Conservation (phyloP, 257 asterid species). For the Nicotiana otophora region DNA sequence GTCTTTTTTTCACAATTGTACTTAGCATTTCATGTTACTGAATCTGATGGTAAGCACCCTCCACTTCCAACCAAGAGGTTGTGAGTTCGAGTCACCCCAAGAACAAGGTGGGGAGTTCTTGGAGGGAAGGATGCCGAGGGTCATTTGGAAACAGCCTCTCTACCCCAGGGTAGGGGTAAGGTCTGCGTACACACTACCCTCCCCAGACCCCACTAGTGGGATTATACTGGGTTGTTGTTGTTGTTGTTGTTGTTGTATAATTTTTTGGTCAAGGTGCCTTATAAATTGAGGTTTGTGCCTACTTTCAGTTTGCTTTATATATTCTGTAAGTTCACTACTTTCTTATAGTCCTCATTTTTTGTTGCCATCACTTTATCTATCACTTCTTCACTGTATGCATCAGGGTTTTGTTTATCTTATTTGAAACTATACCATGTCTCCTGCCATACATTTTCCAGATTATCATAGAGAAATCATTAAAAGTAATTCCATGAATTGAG, state of each 20-base stretch:
- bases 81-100: too few species aligned
- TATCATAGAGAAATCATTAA: neutral
- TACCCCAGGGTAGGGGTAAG: too few species aligned
- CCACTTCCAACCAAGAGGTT: too few species aligned
- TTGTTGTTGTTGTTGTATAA: too few species aligned
- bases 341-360: neutral
- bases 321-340: neutral
- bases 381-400: neutral
- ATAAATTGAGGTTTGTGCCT: neutral
- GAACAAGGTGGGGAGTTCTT: too few species aligned
- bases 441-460: neutral
- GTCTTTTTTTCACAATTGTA: neutral
- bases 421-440: neutral
- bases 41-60: too few species aligned
- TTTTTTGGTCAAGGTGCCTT: conserved; percentile 1
- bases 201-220: too few species aligned
- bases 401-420: neutral
- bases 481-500: neutral
- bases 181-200: too few species aligned
- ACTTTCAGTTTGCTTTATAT: neutral
- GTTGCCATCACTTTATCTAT: neutral
- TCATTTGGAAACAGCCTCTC: too few species aligned
- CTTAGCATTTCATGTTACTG: neutral
- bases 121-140: too few species aligned
- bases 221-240: too few species aligned